Percentiles rank a stretch among this genome's conserved stretches.
Conservation (phyloP, 352 stramenopile genomes). For the Globisporangium alternatum region DNA sequence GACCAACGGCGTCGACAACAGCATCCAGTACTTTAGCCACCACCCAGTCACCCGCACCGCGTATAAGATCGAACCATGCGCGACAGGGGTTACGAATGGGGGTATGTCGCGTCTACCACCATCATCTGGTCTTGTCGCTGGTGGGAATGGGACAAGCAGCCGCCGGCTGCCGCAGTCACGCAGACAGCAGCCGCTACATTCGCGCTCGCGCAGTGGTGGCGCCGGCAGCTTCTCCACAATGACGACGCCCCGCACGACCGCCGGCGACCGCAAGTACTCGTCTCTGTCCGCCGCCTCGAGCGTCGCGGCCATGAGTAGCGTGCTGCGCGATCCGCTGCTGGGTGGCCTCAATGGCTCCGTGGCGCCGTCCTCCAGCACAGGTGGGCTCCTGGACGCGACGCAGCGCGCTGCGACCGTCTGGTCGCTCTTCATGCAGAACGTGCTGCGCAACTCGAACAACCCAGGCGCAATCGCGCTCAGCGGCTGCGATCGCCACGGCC, state of each 20-base stretch:
- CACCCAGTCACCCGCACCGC: neutral
- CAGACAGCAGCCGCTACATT: neutral
- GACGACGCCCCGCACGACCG: neutral
- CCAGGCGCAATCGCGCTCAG: conserved; percentile 16
- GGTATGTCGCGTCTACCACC: neutral
- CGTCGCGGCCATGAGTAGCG: conserved; percentile 5
- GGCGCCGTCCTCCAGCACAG: neutral
- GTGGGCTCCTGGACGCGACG: conserved; percentile 10
- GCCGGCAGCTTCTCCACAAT: conserved; percentile 6
- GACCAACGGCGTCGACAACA: conserved; percentile 7
- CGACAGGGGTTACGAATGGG: neutral
- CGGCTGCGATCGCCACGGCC: conserved; percentile 2
- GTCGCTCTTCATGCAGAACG: conserved; percentile 19
- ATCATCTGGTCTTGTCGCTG: conserved; percentile 3
- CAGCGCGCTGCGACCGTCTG: conserved; percentile 10
- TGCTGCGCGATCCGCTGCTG: conserved; percentile 8
- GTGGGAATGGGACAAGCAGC: neutral
- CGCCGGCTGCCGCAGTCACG: neutral
- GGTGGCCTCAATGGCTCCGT: neutral
- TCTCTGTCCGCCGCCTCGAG: conserved; percentile 4
- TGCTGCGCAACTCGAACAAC: conserved; percentile 16
- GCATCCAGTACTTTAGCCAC: neutral
- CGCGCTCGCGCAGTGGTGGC: conserved; percentile 12
- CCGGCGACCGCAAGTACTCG: conserved; percentile 14
- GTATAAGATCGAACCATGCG: conserved; percentile 8